Conservation (phyloP, 108 stramenopile species). For the Aurantiochytrium sp. region DNA sequence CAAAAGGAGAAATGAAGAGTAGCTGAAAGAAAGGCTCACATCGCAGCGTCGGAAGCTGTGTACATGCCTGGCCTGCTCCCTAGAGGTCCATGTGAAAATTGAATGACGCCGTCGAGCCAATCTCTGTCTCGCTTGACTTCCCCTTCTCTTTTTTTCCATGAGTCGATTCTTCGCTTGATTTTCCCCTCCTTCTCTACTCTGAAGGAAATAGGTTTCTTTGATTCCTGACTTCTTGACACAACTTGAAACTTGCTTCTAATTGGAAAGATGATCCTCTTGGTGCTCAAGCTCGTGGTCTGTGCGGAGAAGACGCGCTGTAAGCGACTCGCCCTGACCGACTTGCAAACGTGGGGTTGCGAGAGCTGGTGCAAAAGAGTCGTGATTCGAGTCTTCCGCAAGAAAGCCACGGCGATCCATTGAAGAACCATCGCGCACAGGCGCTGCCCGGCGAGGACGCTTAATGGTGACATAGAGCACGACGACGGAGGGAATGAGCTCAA, state of each 20-base stretch:
- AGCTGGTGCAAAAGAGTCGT: background rate
- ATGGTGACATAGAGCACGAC: background rate
- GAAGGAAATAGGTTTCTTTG: background rate
- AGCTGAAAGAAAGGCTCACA: too few relatives aligned
- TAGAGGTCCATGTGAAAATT: too few relatives aligned
- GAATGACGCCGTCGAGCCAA: too few relatives aligned
- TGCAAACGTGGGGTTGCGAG: background rate
- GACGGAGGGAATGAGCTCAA: background rate
- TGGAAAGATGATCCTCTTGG: background rate
- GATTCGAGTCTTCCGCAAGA: background rate
- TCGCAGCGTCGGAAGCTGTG: too few relatives aligned
- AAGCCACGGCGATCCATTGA: background rate
- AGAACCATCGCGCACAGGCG: too few relatives aligned
- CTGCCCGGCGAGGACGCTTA: background rate
- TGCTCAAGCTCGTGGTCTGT: background rate
- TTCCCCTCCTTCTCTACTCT: background rate
- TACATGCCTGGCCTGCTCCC: too few relatives aligned
- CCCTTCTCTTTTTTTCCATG: too few relatives aligned
- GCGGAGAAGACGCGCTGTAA: background rate
- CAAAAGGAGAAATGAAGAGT: too few relatives aligned
- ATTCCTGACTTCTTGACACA: too few relatives aligned
- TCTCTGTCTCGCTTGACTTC: too few relatives aligned
- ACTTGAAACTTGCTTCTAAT: too few relatives aligned
- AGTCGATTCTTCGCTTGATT: too few relatives aligned
- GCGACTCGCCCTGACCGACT: background rate